Evolutionary conservation across 768 basidiomycete genomes (phyloP).

Genomic region (Rossbeevera mucosa): DNA sequence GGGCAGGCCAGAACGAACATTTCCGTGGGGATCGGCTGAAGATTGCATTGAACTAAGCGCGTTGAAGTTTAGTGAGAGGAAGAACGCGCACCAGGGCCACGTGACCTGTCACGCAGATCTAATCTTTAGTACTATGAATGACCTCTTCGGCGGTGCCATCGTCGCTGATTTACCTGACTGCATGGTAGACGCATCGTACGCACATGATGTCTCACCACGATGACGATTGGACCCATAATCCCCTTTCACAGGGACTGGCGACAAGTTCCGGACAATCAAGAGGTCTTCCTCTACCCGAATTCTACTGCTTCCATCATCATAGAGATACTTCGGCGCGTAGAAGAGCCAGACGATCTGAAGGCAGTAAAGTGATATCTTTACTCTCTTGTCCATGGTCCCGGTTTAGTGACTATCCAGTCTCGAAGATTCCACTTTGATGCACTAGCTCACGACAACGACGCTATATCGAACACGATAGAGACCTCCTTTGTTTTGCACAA

Average conservation of each 20-base stretch:
- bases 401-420: constrained; percentile 2
- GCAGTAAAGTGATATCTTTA: constrained; percentile 59
- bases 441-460: constrained; percentile 86
- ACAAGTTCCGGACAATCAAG: constrained; percentile 92
- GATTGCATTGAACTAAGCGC: no score
- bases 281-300: constrained; percentile 76
- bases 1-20: constrained; percentile 62
- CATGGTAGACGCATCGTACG: constrained; percentile 86
- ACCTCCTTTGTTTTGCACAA: constrained; percentile 38
- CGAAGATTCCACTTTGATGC: constrained; percentile 87
- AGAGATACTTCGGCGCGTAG: constrained; percentile 78
- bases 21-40: constrained; percentile 44
- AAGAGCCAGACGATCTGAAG: constrained; percentile 46
- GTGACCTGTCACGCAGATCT: constrained; percentile 5
- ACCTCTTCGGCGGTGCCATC: constrained; percentile 87
- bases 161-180: constrained; percentile 47
- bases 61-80: no score
- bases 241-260: constrained; percentile 49
- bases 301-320: constrained; percentile 73
- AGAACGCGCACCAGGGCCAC: constrained; percentile 9
- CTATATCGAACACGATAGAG: constrained; percentile 46
- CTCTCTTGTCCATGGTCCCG: constrained; percentile 3
- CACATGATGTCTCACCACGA: constrained; percentile 13
- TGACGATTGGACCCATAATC: background rate
- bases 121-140: background rate